A percentile compares a stretch with the other conserved stretches of the same genome.
phyloP scores from a whole-genome alignment of 805 yeast species.

The Zygosaccharomyces bailii region DNA sequence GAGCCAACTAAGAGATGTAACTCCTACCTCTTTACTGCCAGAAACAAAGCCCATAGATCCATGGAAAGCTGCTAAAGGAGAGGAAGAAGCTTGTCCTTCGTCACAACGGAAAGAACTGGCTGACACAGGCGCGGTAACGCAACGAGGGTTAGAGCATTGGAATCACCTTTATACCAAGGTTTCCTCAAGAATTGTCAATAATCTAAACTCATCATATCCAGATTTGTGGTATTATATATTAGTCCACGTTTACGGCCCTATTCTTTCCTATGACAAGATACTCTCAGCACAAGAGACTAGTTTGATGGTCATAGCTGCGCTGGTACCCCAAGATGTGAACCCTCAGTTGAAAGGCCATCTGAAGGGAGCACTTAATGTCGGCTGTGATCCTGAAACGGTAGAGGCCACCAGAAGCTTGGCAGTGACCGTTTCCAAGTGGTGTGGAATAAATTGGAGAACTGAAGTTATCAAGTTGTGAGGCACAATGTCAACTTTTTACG shows the following conservation, averaged over 20 bases:
- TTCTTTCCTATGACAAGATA: slow-evolving; percentile 64
- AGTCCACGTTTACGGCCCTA: slow-evolving; percentile 71
- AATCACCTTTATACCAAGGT: slow-evolving; percentile 72
- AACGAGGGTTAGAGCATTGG: slow-evolving; percentile 67
- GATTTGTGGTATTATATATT: slow-evolving; percentile 75
- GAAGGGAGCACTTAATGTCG: slow-evolving; percentile 78
- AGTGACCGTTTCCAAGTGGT: slow-evolving; percentile 66
- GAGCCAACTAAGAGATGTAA: slow-evolving; percentile 56
- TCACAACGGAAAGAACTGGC: slow-evolving; percentile 7
- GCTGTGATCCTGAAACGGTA: slow-evolving; percentile 63
- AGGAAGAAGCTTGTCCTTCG: slow-evolving; percentile 8
- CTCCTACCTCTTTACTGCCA: slow-evolving; percentile 49
- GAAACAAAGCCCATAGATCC: slow-evolving; percentile 22
- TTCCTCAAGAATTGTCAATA: slow-evolving; percentile 59
- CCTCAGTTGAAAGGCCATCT: slow-evolving; percentile 91
- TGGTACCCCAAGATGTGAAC: slow-evolving; percentile 89
- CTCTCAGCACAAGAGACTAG: slow-evolving; percentile 69
- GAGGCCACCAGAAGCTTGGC: slow-evolving; percentile 58
- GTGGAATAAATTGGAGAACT: slow-evolving; percentile 59
- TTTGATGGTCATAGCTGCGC: slow-evolving; percentile 68
- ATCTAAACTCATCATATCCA: slow-evolving; percentile 73
- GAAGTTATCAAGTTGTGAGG: slow-evolving; percentile 33
- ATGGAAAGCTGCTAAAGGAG: slow-evolving; percentile 26
- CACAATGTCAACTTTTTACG: background rate
- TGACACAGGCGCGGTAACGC: slow-evolving; percentile 14